A percentile compares a stretch with the other conserved stretches of the same genome.
Evolutionary conservation across 371 early-diverging fungal genomes (phyloP).

Genomic region (Haplosporangium sp.): DNA sequence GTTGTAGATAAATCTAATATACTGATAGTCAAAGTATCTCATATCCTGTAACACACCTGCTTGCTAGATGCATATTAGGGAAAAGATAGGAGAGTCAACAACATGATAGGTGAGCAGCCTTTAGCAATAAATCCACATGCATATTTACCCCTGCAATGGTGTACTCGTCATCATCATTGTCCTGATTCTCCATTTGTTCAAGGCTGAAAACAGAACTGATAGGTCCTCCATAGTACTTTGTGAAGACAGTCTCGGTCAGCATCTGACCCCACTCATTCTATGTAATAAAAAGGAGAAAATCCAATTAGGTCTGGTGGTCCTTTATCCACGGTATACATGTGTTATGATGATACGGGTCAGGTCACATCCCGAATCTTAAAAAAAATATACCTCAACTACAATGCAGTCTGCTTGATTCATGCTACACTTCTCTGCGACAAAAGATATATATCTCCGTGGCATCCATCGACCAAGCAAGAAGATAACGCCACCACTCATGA

Average conservation of each 20-base stretch:
- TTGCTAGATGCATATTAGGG: slow-evolving; percentile 4
- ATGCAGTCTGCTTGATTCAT: slow-evolving; percentile 79
- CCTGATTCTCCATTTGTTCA: slow-evolving; percentile 53
- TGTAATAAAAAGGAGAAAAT: neutral
- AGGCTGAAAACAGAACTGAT: slow-evolving; percentile 77
- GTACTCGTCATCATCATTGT: slow-evolving; percentile 36
- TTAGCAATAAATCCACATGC: neutral
- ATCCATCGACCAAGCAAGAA: slow-evolving; percentile 89
- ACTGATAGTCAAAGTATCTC: slow-evolving; percentile 80
- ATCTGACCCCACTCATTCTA: slow-evolving; percentile 83
- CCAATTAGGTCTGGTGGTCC: neutral
- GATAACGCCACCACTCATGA: slow-evolving; percentile 77
- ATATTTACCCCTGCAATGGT: slow-evolving; percentile 48
- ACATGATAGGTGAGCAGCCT: neutral
- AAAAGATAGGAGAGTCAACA: slow-evolving; percentile 4
- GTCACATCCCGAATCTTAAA: neutral
- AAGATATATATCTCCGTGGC: slow-evolving; percentile 76
- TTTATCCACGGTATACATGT: slow-evolving; percentile 2
- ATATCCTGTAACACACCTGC: slow-evolving; percentile 53
- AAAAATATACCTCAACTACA: slow-evolving; percentile 65
- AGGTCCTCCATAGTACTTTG: slow-evolving; percentile 74
- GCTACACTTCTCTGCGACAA: slow-evolving; percentile 68
- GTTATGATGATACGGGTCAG: slow-evolving; percentile 2
- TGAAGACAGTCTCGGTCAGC: slow-evolving; percentile 64
- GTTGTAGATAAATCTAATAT: slow-evolving; percentile 90